Percentiles rank a stretch among this genome's conserved stretches.
phyloP scores from a whole-genome alignment of 2,329 filamentous ascomycete genomes.

The Penicillium sp. region DNA sequence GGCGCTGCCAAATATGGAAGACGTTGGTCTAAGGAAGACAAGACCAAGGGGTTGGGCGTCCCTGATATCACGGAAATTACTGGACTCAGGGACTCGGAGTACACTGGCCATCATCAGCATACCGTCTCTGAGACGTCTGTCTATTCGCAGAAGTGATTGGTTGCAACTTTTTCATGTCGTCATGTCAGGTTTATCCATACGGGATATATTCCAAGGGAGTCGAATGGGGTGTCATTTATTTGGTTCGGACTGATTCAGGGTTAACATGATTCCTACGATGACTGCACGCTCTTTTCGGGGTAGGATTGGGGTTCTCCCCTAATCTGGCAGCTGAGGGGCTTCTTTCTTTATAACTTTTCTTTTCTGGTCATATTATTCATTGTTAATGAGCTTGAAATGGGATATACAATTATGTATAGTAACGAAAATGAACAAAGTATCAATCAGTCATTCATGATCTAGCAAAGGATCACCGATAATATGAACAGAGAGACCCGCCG shows the following conservation, averaged over 20 bases:
- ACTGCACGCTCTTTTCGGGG: not conserved
- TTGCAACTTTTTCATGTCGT: not conserved
- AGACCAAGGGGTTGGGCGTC: constrained; percentile 4
- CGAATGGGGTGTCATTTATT: not conserved
- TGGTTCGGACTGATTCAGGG: not conserved
- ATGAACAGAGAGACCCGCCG: not conserved
- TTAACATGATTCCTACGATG: not conserved
- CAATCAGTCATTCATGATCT: not conserved
- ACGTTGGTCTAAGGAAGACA: constrained; percentile 17
- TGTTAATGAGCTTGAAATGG: not conserved
- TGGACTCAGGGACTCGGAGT: not conserved
- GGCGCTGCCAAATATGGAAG: constrained; percentile 12
- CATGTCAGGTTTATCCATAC: not conserved
- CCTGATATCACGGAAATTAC: constrained; percentile 9
- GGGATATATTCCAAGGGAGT: not conserved
- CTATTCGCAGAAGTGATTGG: not conserved
- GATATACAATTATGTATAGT: not conserved
- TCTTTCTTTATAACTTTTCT: not conserved
- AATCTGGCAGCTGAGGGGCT: not conserved
- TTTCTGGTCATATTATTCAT: not conserved
- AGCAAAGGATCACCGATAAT: not conserved
- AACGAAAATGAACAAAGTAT: not conserved
- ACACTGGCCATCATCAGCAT: constrained; percentile 3
- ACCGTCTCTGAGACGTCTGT: constrained; percentile 6
- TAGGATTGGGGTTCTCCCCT: not conserved